Base-by-base conservation (phyloP, 2,329 filamentous ascomycete species). In the Mollisiaceae sp. region DNA sequence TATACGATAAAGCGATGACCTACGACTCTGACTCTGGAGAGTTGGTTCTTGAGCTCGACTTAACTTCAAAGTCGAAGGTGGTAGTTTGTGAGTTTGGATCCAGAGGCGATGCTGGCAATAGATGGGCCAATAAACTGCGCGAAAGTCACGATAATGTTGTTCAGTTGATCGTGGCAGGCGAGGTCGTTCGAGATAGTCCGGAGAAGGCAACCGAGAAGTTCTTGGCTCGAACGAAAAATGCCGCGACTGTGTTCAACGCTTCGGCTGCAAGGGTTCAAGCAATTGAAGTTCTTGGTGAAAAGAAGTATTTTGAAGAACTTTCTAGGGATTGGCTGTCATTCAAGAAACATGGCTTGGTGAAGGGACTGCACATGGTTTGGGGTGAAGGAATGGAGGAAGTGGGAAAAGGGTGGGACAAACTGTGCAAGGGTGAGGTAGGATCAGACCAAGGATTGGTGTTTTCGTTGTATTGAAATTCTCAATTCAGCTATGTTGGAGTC, bases 11-110 rank as follows among this genome's bases (percentile, higher is more conserved):
- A 45, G 64, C 71, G 35, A 14, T 73, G 45, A 64, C 56, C 22
- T 72, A 72, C 55, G 65, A 70, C 38, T 50, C 43, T 27, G 69
- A 70, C 57, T 61, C 57, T 4, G 47, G 50, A 14, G 66, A 65
- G 60, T 56, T 71, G 4, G 43, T 12, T 8, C 27, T 36, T 9
- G 61, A 67, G 27, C 58, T 73, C 20, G 65, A 43, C 41, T 62
- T 73, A 35, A 60, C 62, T 41, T 32, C 62, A 38, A 64, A 70
- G 24, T 59, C 65, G 12, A 70, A 72, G 50, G 54, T 72, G 47
- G 58, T 70, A 52, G 57, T 72, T 8, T 62, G 55, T 64, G 69
- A 72, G 36, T 70, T 72, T 54, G 70, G 72, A 62, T 63, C 70
- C 9, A 67, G 70, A 65, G 69, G 52, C 15, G 64, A 39, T 24